Percentiles rank a stretch among this genome's conserved stretches.
Conservation (phyloP, 140 eudicot genomes). For the Erigeron philadelphicus region DNA sequence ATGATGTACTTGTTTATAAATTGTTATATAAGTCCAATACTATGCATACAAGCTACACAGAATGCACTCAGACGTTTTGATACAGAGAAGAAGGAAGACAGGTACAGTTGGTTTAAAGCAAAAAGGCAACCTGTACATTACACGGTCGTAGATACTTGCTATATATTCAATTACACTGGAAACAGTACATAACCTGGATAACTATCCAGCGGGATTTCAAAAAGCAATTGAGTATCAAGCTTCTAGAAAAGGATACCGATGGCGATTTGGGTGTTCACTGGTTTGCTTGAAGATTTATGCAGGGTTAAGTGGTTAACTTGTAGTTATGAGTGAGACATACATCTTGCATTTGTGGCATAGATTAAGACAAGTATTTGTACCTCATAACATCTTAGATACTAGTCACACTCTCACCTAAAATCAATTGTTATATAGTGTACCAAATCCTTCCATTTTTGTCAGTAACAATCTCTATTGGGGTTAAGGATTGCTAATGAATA, state of each 20-base stretch:
- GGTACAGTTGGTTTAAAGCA: too few relatives aligned
- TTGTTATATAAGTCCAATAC: background rate
- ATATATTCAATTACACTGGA: background rate
- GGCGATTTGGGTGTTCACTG: background rate
- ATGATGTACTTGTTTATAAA: too few relatives aligned
- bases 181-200: background rate
- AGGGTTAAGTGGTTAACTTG: background rate
- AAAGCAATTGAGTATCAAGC: background rate
- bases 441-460: background rate
- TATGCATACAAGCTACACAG: background rate
- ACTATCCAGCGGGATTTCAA: background rate
- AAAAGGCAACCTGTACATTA: background rate
- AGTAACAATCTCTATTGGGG: background rate
- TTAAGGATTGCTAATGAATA: background rate
- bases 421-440: background rate
- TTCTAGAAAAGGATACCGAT: background rate
- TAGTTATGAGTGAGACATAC: background rate
- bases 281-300: background rate
- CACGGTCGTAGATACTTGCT: background rate
- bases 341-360: background rate
- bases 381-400: background rate
- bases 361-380: background rate
- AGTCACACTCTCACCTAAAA: background rate
- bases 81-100: background rate
- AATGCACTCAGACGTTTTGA: background rate